Percentiles rank a stretch among this genome's conserved stretches.
These are phyloP conservation scores for Pythium apleroticum DNA, from an alignment of 352 stramenopile genomes.

Conservation along the genomic window DNA sequence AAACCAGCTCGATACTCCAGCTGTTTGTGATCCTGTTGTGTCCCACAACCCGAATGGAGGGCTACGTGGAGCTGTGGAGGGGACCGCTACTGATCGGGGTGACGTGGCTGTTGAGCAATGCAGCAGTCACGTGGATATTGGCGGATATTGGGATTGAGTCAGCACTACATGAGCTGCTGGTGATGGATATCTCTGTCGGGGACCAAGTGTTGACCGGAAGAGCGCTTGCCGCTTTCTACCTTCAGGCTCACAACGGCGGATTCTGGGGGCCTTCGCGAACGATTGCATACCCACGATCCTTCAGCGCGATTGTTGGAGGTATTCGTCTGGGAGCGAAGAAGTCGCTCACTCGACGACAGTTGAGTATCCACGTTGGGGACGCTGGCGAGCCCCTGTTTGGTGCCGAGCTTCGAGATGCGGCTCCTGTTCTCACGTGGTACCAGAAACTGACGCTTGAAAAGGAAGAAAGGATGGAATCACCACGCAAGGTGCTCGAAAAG, in stretches of 20 bases:
- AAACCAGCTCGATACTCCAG: neutral
- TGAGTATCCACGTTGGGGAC: neutral
- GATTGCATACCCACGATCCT: neutral
- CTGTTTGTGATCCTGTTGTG: conserved; percentile 1
- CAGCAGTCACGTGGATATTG: neutral
- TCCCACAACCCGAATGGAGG: neutral
- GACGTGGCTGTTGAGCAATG: neutral
- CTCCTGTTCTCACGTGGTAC: neutral
- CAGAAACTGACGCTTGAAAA: neutral
- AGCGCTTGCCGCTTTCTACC: conserved; percentile 5
- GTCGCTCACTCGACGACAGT: neutral
- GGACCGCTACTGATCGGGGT: neutral
- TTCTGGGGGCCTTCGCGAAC: neutral
- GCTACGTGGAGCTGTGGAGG: neutral
- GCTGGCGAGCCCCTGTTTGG: conserved; percentile 1
- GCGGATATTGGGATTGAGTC: neutral
- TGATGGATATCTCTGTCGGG: neutral
- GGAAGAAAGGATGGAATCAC: neutral
- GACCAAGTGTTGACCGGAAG: neutral
- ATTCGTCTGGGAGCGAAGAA: neutral
- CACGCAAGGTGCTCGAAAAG: neutral
- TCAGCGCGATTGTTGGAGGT: neutral
- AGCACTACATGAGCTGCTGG: neutral
- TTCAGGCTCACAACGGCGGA: neutral
- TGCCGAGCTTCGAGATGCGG: neutral